Evolutionary conservation across 1,139 yeast genomes (phyloP), one percentile per base, ranked within the genome.

Genomic region (Wickerhamomyces sp.): DNA sequence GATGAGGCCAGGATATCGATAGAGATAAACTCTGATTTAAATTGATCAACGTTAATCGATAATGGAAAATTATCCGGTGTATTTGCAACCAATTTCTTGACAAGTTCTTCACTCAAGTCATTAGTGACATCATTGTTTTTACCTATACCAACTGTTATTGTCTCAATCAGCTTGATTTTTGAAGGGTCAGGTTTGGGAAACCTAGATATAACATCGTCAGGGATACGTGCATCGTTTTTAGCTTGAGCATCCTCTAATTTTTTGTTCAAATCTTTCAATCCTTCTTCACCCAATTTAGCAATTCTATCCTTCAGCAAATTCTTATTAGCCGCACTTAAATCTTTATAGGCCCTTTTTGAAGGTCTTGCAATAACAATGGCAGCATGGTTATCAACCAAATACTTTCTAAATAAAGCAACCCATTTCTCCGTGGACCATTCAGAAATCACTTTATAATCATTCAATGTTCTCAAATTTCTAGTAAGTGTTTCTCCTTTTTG

Each of bases 11-110:
- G 64, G 27, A 88, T 58, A 45, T 79, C 75, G 18, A 88, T 69
- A n/a, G 85, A 78, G 19, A 87, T 77, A 59, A 92, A 92, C 54
- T 85, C 81, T 2, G 97, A 86, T 40, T 79, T 74, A 58, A 77
- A 84, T 46, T 82, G 77, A 61, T 92, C 97, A 52, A 85, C 74
- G 56, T 89, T 95, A 40, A 89, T 61, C 47, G 78, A 81, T 30
- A 89, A 60, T 7, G 95, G 90, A 48, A 82, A 73, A 28, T 71
- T 65, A 1, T 52, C 47, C 8, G 82, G 81, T 1, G 70, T 52
- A 22, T 60, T 56, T 2, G 61, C 48, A 3, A 60, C 28, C 47
- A 51, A 36, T 37, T 45, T 63, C 58, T 68, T 25, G 37, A 60
- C 56, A 14, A 64, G 40, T 2, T 47, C 50, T 30, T 58, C 51